These are phyloP conservation scores for Streptanthus diversifolius DNA, from an alignment of 345 rosid genomes.

Conservation along the genomic window DNA sequence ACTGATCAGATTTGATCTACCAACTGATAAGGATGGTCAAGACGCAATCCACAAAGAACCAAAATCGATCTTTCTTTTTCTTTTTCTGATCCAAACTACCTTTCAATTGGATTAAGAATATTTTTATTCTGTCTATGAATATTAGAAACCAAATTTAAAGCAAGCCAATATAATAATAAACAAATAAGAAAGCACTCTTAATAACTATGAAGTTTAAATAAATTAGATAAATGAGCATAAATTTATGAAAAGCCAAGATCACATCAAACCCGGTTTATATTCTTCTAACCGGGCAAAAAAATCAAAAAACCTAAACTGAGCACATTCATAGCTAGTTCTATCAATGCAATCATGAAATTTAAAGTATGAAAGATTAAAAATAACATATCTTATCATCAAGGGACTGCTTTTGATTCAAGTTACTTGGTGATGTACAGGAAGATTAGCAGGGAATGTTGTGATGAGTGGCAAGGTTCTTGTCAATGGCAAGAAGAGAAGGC, in stretches of 20 bases:
- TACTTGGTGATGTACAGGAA: constrained; percentile 49
- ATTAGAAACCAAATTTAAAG: neutral
- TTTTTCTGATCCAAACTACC: neutral
- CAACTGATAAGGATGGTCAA: neutral
- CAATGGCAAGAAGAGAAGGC: constrained; percentile 75
- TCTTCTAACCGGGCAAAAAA: neutral
- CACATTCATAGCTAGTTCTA: no score
- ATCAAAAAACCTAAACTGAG: neutral
- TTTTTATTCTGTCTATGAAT: neutral
- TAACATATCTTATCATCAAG: neutral
- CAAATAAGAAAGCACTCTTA: neutral
- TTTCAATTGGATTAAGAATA: neutral
- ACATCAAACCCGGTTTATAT: neutral
- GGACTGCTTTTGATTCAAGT: neutral
- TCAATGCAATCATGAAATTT: neutral
- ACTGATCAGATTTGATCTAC: neutral
- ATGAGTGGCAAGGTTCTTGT: constrained; percentile 89
- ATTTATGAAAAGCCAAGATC: neutral
- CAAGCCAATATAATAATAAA: neutral
- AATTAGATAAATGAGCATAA: neutral
- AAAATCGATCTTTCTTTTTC: neutral
- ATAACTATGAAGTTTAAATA: neutral
- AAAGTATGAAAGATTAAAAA: neutral
- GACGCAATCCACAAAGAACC: neutral
- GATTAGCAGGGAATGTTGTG: constrained; percentile 76